Evolutionary conservation across 768 basidiomycete species (phyloP).

Genomic region (Cystofilobasidium ferigula): DNA sequence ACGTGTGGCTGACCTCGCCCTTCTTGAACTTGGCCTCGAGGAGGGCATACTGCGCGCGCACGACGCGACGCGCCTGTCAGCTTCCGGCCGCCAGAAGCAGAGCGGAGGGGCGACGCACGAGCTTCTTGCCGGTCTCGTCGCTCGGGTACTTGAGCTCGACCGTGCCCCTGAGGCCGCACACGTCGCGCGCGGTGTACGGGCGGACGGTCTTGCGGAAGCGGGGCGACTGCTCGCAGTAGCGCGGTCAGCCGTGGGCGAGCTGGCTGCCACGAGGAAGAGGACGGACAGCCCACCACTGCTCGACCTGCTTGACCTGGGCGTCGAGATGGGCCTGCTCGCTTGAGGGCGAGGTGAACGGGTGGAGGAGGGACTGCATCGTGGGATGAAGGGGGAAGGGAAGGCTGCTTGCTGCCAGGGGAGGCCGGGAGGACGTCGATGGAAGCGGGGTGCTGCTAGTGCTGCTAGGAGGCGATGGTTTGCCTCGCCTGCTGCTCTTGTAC

Average conservation of each 20-base stretch:
- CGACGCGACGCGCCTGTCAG: too few relatives aligned
- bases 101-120: slow-evolving; percentile 34
- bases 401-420: not conserved
- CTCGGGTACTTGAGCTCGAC: slow-evolving; percentile 77
- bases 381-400: not conserved
- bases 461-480: too few relatives aligned
- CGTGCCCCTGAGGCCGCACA: slow-evolving; percentile 87
- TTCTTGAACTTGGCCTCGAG: slow-evolving; percentile 65
- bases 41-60: slow-evolving; percentile 43
- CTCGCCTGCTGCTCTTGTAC: too few relatives aligned
- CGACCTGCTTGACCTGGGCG: slow-evolving; percentile 70
- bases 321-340: slow-evolving; percentile 51
- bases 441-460: too few relatives aligned
- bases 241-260: not conserved
- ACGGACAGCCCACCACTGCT: slow-evolving; percentile 83
- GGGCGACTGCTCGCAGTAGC: slow-evolving; percentile 49
- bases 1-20: slow-evolving; percentile 82
- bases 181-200: slow-evolving; percentile 84
- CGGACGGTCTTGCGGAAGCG: slow-evolving; percentile 79
- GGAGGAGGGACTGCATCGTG: not conserved
- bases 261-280: too few relatives aligned
- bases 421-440: too few relatives aligned
- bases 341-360: slow-evolving; percentile 6
- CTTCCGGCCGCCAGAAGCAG: not conserved
- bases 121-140: slow-evolving; percentile 71